Base-by-base conservation (phyloP, 805 yeast species). In the Schizosaccharomyces octosporus region DNA sequence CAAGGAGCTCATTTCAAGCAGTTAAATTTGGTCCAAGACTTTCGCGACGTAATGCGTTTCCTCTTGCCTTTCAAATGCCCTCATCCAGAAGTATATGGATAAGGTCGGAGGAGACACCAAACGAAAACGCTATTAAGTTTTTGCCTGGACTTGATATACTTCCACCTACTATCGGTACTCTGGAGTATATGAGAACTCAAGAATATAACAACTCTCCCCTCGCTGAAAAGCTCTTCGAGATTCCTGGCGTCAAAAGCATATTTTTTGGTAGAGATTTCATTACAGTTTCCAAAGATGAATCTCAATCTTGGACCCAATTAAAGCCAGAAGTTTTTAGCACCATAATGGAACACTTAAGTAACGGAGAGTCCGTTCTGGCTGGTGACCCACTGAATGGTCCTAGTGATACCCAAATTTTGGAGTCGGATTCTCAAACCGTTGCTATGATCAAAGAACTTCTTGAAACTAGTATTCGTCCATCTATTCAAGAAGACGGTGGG, bases 401-500 rank as follows among this genome's bases (percentile, higher is more conserved):
- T 61, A 66, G 64, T 29, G 76, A 72, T 48, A 74, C 76, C 3
- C 75, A 74, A 54, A 79, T 78, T 4, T 70, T 70, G 11, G 95
- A 84, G 59, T 86, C 82, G 60, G 88, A 84, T 63, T 76, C 79
- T 61, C 97, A 90, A 72, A 80, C 87, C 1, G 84, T 87, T 55
- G 81, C 85, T 39, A 84, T 89, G 84, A 87, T 93, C 68, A 85
- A 87, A 67, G 97, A 93, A 69, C 77, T 93, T 62, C 83, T 94
- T 62, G 94, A 85, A 64, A 93, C 98, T 1, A 81, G 97, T 69
- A 89, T 93, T 61, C 82, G 96, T 69, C 99, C 99, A 0, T 96
- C 97, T 0, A 88, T 93, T 63, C 95, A 88, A 73, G 99, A 93
- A 68, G 99, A 93, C 68, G 99, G 99, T 64, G 99, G 99, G 42